A percentile compares a stretch with the other conserved stretches of the same genome.
These are phyloP conservation scores for Polygonum maritimum DNA, from an alignment of 148 eudicot species.

Conservation along the genomic window DNA sequence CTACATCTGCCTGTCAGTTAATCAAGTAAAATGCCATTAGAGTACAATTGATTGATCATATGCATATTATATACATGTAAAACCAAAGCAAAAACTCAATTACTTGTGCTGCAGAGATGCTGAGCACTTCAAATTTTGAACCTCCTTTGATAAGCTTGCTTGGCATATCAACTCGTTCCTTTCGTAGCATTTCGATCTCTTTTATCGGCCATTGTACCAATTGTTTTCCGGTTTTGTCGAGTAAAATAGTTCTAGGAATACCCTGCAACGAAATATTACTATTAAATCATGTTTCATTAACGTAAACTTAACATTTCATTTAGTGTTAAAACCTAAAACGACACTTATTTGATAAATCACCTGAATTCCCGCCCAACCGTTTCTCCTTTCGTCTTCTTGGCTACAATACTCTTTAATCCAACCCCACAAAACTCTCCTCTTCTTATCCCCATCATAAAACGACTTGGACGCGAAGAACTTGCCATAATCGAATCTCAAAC, in stretches of 20 bases:
- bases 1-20: slow-evolving; percentile 49
- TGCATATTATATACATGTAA: not conserved
- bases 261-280: slow-evolving; percentile 17
- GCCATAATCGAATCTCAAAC: slow-evolving; percentile 55
- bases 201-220: slow-evolving; percentile 64
- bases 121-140: slow-evolving; percentile 31
- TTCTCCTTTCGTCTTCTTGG: slow-evolving; percentile 15
- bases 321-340: too few relatives aligned
- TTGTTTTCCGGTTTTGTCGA: slow-evolving; percentile 38
- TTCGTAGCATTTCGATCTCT: slow-evolving; percentile 41
- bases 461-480: slow-evolving; percentile 70
- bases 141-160: slow-evolving; percentile 24
- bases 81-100: not conserved
- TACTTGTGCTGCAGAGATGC: slow-evolving; percentile 54
- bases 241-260: slow-evolving; percentile 53
- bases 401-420: slow-evolving; percentile 51
- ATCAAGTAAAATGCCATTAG: not conserved
- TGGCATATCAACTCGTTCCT: slow-evolving; percentile 11
- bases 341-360: slow-evolving; percentile 19
- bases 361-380: slow-evolving; percentile 81
- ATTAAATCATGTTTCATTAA: not conserved
- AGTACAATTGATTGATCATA: not conserved
- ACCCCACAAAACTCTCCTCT: slow-evolving; percentile 57
- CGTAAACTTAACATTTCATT: too few relatives aligned
- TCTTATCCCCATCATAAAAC: slow-evolving; percentile 36